These are phyloP conservation scores for Glarea lozoyensis DNA, from an alignment of 495 filamentous ascomycete species.

Conservation along the genomic window DNA sequence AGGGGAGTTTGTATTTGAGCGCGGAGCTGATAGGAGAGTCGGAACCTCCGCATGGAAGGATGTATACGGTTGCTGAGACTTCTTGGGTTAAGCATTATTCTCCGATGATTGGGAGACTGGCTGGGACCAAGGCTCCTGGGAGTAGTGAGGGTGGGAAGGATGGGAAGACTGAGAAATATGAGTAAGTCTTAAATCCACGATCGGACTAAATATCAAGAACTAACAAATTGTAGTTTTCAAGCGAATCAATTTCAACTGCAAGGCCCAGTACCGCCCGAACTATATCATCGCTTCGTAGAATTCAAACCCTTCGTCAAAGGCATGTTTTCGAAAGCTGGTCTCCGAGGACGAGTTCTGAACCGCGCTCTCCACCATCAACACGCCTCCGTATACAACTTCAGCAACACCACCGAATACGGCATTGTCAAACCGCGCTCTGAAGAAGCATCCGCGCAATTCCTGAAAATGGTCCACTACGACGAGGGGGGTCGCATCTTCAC, in stretches of 20 bases:
- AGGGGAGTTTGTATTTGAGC: constrained; percentile 51
- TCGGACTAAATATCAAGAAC: background rate
- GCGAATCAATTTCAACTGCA: constrained; percentile 83
- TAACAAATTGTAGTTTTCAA: constrained; percentile 57
- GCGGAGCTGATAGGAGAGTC: constrained; percentile 69
- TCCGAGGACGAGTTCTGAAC: constrained; percentile 71
- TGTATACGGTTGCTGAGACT: constrained; percentile 70
- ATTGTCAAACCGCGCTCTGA: constrained; percentile 36
- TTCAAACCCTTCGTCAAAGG: constrained; percentile 83
- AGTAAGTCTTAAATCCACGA: constrained; percentile 46
- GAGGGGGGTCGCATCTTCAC: constrained; percentile 82
- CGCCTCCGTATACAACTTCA: constrained; percentile 77
- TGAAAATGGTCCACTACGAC: constrained; percentile 79
- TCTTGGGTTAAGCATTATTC: constrained; percentile 79
- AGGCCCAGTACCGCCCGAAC: constrained; percentile 66
- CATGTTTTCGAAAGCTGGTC: constrained; percentile 72
- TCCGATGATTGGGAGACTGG: constrained; percentile 77
- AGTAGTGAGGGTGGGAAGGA: constrained; percentile 29
- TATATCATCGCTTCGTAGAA: constrained; percentile 89
- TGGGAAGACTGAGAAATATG: constrained; percentile 54
- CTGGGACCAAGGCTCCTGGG: constrained; percentile 61
- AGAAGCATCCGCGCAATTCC: constrained; percentile 66
- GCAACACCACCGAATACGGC: constrained; percentile 62
- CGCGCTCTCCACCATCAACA: constrained; percentile 88
- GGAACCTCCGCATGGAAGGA: constrained; percentile 60